Base-by-base conservation (phyloP, 352 stramenopile species). In the Globisporangium uncinulatum region DNA sequence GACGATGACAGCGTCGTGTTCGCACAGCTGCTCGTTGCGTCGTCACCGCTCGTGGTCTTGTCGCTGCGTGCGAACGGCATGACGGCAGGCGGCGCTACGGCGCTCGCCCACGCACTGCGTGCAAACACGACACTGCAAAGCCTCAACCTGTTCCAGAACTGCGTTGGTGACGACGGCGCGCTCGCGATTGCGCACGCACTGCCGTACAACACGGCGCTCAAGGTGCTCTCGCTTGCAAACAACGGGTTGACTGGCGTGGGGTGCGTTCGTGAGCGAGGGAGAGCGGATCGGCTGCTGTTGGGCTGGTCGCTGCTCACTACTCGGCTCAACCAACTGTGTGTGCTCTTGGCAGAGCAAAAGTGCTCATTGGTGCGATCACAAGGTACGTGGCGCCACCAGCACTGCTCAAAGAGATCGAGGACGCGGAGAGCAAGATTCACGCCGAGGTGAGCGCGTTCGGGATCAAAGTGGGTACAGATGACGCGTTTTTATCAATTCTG, bases 111-210 rank as follows among this genome's bases (percentile, higher is more conserved):
- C 6, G 64, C 66, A 4, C 50, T 92, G 0, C 69, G 69, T 0
- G 31, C n/a, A 7, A 89, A 81, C 61, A 65, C 70, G 39, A 83
- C 53, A 13, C 69, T 92, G 6, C 61, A 83, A 58, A 60, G 72
- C 31, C 71, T 92, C 32, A 92, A 90, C 46, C 57, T 90, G 36
- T 92, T 90, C 42, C 70, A 83, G 29, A 92, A 92, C 53, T 31
- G 53, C 0, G 66, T 92, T 11, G 69, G 66, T 0, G 78, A 92
- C 56, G 69, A 65, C 17, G 83, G 83, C 2, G 77, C 76, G 0
- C 34, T 71, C 7, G 83, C 71, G 6, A 64, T 92, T 15, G 78
- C 79, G 9, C 70, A 80, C 49, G 77, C 78, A 15, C 43, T 92
- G 50, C 69, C 79, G 0, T 69, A 82, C 42, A 89, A 87, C 43